Evolutionary conservation across 352 stramenopile genomes (phyloP).

Genomic region (Aphanomyces stellatus): DNA sequence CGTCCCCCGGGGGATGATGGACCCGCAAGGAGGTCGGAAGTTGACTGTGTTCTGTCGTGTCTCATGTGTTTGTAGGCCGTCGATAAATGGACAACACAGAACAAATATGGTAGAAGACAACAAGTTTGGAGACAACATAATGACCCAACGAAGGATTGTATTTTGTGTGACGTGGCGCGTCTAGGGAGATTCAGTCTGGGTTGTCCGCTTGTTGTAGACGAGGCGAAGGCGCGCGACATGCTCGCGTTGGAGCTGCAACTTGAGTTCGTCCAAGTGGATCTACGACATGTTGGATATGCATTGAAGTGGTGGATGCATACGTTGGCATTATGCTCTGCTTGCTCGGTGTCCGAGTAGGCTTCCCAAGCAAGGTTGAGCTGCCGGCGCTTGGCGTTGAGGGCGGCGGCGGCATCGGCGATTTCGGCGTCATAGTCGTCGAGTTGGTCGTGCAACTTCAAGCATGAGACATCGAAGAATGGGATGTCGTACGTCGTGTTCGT

Average conservation of each 20-base stretch:
- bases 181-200: background rate
- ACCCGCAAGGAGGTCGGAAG: slow-evolving; percentile 11
- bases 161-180: no score
- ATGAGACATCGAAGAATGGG: background rate
- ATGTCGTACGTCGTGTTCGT: background rate
- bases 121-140: background rate
- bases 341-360: slow-evolving; percentile 8
- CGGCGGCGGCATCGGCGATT: background rate
- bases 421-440: slow-evolving; percentile 15
- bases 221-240: slow-evolving; percentile 4
- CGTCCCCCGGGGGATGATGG: slow-evolving; percentile 13
- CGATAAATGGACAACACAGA: background rate
- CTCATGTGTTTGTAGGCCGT: background rate
- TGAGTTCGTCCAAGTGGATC: slow-evolving; percentile 12
- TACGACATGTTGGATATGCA: background rate
- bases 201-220: background rate
- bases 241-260: slow-evolving; percentile 2
- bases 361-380: slow-evolving; percentile 2
- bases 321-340: slow-evolving; percentile 5
- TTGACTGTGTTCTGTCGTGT: background rate
- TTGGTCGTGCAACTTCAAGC: background rate
- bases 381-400: background rate
- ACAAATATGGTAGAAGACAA: background rate
- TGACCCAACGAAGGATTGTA: background rate
- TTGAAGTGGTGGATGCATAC: background rate